Evolutionary conservation across 1,284 basidiomycete species (phyloP).

Genomic region (Trichosporon ovoides): DNA sequence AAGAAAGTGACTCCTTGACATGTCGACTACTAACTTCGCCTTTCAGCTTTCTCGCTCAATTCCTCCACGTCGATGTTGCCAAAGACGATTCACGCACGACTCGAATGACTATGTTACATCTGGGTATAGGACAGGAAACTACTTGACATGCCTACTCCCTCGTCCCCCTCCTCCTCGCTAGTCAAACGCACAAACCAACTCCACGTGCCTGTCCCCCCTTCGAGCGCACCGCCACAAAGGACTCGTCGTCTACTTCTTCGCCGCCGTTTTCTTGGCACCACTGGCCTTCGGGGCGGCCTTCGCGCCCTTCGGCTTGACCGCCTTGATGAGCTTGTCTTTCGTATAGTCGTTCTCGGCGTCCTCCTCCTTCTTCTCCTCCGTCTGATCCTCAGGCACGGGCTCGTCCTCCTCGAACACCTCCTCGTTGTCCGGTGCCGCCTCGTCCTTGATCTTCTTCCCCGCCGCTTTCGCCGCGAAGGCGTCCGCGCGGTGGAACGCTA

Average conservation of each 20-base stretch:
- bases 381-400: constrained; percentile 48
- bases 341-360: constrained; percentile 49
- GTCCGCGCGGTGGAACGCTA: constrained; percentile 80
- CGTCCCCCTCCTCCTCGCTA: no score
- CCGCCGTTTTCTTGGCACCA: constrained; percentile 6
- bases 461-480: constrained; percentile 61
- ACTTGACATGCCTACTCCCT: no score
- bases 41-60: no score
- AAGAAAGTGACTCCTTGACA: neutral
- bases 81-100: no score
- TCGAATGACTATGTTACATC: no score
- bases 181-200: no score
- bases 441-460: constrained; percentile 62
- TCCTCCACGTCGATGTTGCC: no score
- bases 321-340: constrained; percentile 57
- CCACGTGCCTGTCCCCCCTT: no score
- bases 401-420: constrained; percentile 63
- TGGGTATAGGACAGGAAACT: no score
- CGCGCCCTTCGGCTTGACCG: constrained; percentile 46
- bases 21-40: no score
- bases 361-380: constrained; percentile 44
- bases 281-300: constrained; percentile 12
- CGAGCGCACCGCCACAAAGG: no score
- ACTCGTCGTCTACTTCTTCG: constrained; percentile 13
- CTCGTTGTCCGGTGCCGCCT: constrained; percentile 71